A percentile compares a stretch with the other conserved stretches of the same genome.
Evolutionary conservation across 768 basidiomycete genomes (phyloP).

Genomic region (Lentinus brumalis): DNA sequence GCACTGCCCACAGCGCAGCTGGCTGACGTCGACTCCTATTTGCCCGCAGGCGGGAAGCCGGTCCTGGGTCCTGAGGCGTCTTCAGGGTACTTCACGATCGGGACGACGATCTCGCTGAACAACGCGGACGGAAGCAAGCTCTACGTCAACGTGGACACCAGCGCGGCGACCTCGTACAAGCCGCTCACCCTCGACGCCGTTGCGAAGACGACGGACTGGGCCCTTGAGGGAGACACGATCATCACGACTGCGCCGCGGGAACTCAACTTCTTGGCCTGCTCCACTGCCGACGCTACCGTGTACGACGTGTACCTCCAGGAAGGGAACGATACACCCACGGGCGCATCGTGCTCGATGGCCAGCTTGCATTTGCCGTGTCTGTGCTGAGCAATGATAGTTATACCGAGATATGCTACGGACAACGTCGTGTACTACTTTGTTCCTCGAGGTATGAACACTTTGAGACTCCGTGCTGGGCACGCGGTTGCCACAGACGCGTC

Average conservation of each 20-base stretch:
- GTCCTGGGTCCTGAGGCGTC: conserved; percentile 54
- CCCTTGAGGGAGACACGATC: conserved; percentile 60
- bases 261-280: conserved; percentile 57
- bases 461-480: not conserved
- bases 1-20: conserved; percentile 1
- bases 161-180: conserved; percentile 49
- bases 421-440: too few species aligned
- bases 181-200: conserved; percentile 47
- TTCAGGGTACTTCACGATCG: conserved; percentile 53
- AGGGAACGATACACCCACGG: conserved; percentile 48
- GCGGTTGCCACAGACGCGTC: not conserved
- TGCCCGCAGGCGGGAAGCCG: conserved; percentile 43
- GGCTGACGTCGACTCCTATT: conserved; percentile 2
- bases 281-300: conserved; percentile 41
- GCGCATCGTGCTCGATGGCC: conserved; percentile 29
- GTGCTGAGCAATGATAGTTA: conserved; percentile 23
- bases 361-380: conserved; percentile 36
- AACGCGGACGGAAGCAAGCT: conserved; percentile 42
- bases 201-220: conserved; percentile 56
- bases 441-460: too few species aligned
- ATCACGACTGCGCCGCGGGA: conserved; percentile 53
- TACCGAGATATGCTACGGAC: not conserved
- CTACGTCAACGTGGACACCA: conserved; percentile 51
- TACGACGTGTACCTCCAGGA: conserved; percentile 53
- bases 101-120: conserved; percentile 48